Evolutionary conservation across 306 rosid species (phyloP).

Genomic region (Adenanthera pavonina): DNA sequence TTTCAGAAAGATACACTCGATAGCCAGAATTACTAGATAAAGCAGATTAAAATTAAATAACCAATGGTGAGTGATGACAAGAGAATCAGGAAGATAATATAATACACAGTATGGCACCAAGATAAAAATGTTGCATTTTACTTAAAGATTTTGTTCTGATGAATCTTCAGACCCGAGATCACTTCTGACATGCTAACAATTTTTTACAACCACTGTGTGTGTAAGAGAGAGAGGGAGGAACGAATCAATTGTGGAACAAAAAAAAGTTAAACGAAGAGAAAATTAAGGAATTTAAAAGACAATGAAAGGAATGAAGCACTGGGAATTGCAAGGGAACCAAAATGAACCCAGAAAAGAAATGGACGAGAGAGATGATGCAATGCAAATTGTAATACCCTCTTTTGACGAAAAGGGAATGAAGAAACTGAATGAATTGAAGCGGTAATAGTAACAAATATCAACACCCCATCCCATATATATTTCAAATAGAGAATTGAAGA

Average conservation of each 20-base stretch:
- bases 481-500: slow-evolving; percentile 21
- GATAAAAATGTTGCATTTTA: background rate
- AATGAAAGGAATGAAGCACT: slow-evolving; percentile 21
- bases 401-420: slow-evolving; percentile 14
- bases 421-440: slow-evolving; percentile 31
- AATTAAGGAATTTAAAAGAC: slow-evolving; percentile 3
- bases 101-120: slow-evolving; percentile 20
- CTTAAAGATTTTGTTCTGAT: background rate
- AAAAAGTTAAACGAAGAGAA: background rate
- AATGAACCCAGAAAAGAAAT: slow-evolving; percentile 34
- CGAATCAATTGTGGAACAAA: background rate
- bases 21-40: slow-evolving; percentile 24
- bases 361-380: slow-evolving; percentile 21
- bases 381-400: slow-evolving; percentile 32
- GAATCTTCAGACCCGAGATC: slow-evolving; percentile 51
- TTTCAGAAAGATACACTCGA: slow-evolving; percentile 24
- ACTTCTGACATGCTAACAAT: slow-evolving; percentile 33
- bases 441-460: slow-evolving; percentile 21
- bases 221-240: background rate
- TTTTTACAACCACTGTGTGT: background rate
- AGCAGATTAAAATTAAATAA: background rate
- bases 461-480: background rate
- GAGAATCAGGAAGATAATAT: slow-evolving; percentile 10
- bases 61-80: slow-evolving; percentile 1
- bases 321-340: slow-evolving; percentile 10